Evolutionary conservation across 1,139 yeast species (phyloP).

Genomic region (Yamadazyma triangularis): DNA sequence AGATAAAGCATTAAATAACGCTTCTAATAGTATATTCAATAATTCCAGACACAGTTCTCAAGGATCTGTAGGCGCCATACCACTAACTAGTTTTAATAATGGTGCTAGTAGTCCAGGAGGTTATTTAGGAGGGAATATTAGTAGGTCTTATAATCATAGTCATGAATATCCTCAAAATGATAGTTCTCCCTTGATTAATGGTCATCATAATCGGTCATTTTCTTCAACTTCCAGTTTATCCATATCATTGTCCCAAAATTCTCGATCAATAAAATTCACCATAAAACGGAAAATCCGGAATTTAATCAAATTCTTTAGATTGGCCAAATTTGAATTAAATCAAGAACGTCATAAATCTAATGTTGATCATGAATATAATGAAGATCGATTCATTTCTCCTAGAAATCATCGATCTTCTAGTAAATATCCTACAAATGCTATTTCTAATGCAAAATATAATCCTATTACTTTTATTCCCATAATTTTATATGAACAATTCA

Average conservation of each 20-base stretch:
- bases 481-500: conserved; percentile 90
- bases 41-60: conserved; percentile 21
- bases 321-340: conserved; percentile 24
- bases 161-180: conserved; percentile 15
- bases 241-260: conserved; percentile 11
- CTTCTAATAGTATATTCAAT: conserved; percentile 27
- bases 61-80: conserved; percentile 26
- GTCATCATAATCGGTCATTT: conserved; percentile 15
- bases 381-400: conserved; percentile 36
- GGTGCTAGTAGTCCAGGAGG: background rate
- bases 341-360: conserved; percentile 17
- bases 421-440: conserved; percentile 67
- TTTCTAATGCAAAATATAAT: conserved; percentile 92
- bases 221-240: conserved; percentile 18
- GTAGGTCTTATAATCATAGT: conserved; percentile 1
- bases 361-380: conserved; percentile 2
- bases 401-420: conserved; percentile 15
- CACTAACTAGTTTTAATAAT: conserved; percentile 16
- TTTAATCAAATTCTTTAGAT: conserved; percentile 17
- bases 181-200: conserved; percentile 26
- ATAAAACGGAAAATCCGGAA: conserved; percentile 2
- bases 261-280: conserved; percentile 8
- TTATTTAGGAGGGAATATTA: background rate
- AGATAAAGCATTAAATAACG: conserved; percentile 40
- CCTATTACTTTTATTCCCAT: conserved; percentile 85